Percentiles rank a stretch among this genome's conserved stretches.
These are phyloP conservation scores for Aspergillus panamensis DNA, from an alignment of 495 filamentous ascomycete genomes.

Conservation along the genomic window DNA sequence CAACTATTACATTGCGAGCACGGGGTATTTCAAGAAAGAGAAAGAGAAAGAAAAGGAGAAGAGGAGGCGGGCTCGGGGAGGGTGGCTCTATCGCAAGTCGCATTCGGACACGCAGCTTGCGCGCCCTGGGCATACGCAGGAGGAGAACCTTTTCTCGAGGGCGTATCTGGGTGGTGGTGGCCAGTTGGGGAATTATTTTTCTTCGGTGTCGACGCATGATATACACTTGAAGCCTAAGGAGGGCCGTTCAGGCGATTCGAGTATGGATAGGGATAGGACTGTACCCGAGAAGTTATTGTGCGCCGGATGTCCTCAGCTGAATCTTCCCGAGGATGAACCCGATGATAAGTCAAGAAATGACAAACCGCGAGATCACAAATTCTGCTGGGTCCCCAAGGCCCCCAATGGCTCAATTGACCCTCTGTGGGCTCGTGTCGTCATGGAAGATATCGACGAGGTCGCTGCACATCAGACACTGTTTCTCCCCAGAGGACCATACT, in stretches of 20 bases:
- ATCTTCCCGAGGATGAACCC: neutral
- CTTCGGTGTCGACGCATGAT: neutral
- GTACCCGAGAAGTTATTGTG: neutral
- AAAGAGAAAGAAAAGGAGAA: neutral
- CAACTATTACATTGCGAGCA: slow-evolving; percentile 81
- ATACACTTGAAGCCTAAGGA: neutral
- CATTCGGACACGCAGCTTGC: neutral
- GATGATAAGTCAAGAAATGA: neutral
- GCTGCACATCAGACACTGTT: slow-evolving; percentile 83
- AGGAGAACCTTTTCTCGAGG: neutral
- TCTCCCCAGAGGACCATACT: slow-evolving; percentile 56
- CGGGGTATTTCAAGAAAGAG: slow-evolving; percentile 53
- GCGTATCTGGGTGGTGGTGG: neutral
- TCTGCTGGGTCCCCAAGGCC: slow-evolving; percentile 36
- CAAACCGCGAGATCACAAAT: slow-evolving; percentile 41
- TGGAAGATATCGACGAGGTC: slow-evolving; percentile 82
- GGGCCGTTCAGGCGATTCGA: neutral
- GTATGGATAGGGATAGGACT: neutral
- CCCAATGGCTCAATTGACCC: slow-evolving; percentile 42
- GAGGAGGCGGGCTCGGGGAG: neutral
- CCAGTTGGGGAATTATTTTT: neutral
- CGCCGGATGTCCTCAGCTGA: neutral
- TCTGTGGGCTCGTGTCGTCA: slow-evolving; percentile 71
- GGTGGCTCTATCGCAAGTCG: neutral
- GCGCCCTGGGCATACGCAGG: neutral